These are phyloP conservation scores for Clonostachys sp. DNA, from an alignment of 2,329 filamentous ascomycete genomes.

Conservation along the genomic window DNA sequence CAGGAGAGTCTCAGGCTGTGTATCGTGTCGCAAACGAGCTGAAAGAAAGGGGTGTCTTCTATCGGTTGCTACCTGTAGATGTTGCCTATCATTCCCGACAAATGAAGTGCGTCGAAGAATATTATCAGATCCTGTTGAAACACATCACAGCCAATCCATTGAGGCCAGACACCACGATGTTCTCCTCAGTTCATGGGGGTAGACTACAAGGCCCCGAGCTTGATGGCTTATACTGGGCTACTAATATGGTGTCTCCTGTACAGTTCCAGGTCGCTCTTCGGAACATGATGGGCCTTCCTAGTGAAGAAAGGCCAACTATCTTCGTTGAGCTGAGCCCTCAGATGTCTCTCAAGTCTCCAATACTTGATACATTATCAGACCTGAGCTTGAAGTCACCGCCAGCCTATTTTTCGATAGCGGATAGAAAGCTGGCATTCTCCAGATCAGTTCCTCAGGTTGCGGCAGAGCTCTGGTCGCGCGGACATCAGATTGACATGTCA, in stretches of 20 bases:
- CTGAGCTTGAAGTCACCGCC: constrained; percentile 1
- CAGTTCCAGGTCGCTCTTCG: constrained; percentile 32
- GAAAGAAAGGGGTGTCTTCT: constrained; percentile 19
- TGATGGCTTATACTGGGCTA: constrained; percentile 35
- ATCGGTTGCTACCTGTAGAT: constrained; percentile 26
- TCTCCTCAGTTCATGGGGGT: constrained; percentile 32
- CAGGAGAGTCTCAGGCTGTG: constrained; percentile 27
- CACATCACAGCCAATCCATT: constrained; percentile 1
- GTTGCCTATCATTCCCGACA: constrained; percentile 39
- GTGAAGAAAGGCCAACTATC: constrained; percentile 20
- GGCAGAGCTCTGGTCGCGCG: constrained; percentile 30
- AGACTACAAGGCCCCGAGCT: constrained; percentile 16
- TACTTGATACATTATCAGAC: constrained; percentile 24
- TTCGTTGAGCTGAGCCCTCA: constrained; percentile 36
- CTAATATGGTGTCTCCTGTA: constrained; percentile 39
- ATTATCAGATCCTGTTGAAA: constrained; percentile 23
- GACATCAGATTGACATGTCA: constrained; percentile 21
- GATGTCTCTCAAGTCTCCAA: constrained; percentile 26
- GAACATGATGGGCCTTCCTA: constrained; percentile 20
- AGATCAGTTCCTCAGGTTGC: constrained; percentile 18
- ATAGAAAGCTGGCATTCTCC: constrained; percentile 9
- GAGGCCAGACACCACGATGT: constrained; percentile 19
- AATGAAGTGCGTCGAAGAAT: constrained; percentile 29
- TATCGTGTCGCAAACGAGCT: constrained; percentile 22
- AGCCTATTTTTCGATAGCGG: constrained; percentile 18